A percentile compares a stretch with the other conserved stretches of the same genome.
Evolutionary conservation across 2,329 filamentous ascomycete species (phyloP).

Genomic region (Apiospora pterosperma): DNA sequence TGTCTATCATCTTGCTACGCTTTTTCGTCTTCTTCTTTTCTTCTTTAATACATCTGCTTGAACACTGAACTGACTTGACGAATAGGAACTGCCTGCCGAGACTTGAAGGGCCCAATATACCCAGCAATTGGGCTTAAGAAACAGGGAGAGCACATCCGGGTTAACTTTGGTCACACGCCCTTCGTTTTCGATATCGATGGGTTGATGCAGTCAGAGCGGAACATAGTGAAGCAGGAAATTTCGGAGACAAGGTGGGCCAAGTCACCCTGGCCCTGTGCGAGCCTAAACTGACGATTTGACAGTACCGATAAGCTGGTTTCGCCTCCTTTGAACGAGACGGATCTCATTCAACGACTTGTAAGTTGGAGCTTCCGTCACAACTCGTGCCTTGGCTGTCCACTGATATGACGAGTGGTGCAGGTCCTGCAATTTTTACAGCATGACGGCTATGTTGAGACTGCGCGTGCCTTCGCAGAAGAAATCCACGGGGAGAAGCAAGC

Average conservation of each 20-base stretch:
- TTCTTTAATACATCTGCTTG: neutral
- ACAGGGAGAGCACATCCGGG: conserved; percentile 56
- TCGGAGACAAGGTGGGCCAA: conserved; percentile 37
- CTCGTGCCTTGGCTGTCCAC: neutral
- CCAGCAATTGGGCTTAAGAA: conserved; percentile 65
- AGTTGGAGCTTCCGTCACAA: conserved; percentile 13
- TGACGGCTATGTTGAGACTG: conserved; percentile 93
- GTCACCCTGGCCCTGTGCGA: neutral
- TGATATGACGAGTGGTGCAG: conserved; percentile 23
- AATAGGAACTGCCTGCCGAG: conserved; percentile 66
- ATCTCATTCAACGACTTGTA: conserved; percentile 78
- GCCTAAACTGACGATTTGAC: conserved; percentile 7
- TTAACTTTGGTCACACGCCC: conserved; percentile 68
- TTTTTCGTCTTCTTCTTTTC: neutral
- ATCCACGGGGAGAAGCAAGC: conserved; percentile 70
- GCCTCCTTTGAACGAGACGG: conserved; percentile 65
- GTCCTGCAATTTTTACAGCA: conserved; percentile 86
- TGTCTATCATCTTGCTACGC: conserved; percentile 36
- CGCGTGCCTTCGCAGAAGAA: conserved; percentile 81
- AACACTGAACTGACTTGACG: conserved; percentile 18
- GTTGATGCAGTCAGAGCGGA: conserved; percentile 73
- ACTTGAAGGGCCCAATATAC: conserved; percentile 64
- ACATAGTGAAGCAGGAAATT: conserved; percentile 59
- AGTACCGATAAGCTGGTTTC: conserved; percentile 57
- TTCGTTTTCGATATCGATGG: conserved; percentile 91